Base-by-base conservation (phyloP, 768 basidiomycete species). In the Mycena vitilis region DNA sequence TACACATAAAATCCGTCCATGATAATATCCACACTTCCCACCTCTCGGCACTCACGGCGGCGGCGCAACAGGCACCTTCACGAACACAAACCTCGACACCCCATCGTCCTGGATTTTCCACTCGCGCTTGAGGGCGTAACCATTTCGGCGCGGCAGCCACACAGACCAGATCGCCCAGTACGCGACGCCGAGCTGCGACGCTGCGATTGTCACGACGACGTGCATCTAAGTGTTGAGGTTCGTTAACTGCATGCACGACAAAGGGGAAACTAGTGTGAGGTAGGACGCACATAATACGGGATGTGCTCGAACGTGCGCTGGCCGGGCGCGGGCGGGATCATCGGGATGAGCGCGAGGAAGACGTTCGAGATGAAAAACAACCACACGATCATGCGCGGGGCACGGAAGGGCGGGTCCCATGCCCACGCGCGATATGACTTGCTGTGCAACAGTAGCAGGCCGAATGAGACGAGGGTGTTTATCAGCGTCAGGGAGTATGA, bases 351-450 rank as follows among this genome's bases (percentile, higher is more conserved):
- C 56, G 84, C 80, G 20, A 91, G 79, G 77, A 91, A 90, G 44
- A 89, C 73, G 69, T 91, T 91, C 3, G 86, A 85, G 2, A 84
- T 69, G 69, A 89, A 86, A 79, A 90, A 90, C 75, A 88, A 84
- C 7, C 77, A 66, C 78, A 68, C 60, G 36, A 71, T 63, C 10
- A 25, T 20, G 47, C 48, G 63, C 30, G 70, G 66, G 67, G 48
- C 76, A 77, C 51, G 69, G 73, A 63, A 75, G 76, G 74, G 82
- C 77, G n/a, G 83, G 78, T 63, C 76, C 78, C 78, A 84, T 81
- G 44, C 65, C 64, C 57, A 68, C n/a, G 47, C 42, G 38, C 20
- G 82, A 83, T 53, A 75, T 38, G 70, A 70, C 22, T 63, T 63
- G 3, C 78, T 79, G 71, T 85, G 80, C 45, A 86, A 44, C 22